A percentile compares a stretch with the other conserved stretches of the same genome.
Conservation (phyloP, 352 stramenopile genomes). For the Globisporangium nodosum region DNA sequence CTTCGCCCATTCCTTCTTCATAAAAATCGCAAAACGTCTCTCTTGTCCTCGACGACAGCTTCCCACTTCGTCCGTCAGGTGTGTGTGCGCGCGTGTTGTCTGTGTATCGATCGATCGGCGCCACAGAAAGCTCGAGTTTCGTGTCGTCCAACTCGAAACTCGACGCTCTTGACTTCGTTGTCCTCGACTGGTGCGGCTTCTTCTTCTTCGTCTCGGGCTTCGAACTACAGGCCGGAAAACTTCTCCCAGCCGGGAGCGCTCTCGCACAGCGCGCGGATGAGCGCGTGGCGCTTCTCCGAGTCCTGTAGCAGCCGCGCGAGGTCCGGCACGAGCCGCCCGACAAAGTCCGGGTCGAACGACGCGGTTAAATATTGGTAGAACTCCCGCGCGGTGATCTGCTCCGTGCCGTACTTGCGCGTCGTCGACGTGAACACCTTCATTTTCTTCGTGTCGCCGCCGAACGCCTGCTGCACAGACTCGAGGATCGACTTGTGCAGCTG, state of each 20-base stretch:
- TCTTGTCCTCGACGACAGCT: not conserved
- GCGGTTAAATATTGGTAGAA: conserved; percentile 89
- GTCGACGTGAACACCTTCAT: conserved; percentile 86
- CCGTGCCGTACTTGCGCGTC: conserved; percentile 78
- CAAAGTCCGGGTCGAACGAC: conserved; percentile 85
- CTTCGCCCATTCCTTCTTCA: not conserved
- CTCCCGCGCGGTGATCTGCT: conserved; percentile 81
- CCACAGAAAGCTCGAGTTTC: not conserved
- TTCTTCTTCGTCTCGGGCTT: not conserved
- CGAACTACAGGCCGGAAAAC: conserved; percentile 65
- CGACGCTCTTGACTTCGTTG: not conserved
- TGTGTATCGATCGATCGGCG: not conserved
- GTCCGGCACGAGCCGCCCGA: conserved; percentile 77
- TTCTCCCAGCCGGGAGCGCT: conserved; percentile 77
- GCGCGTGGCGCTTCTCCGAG: conserved; percentile 75
- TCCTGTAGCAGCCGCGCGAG: conserved; percentile 81
- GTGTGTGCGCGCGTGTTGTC: not conserved
- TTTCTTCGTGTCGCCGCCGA: conserved; percentile 70
- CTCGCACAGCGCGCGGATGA: conserved; percentile 81
- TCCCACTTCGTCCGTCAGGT: not conserved
- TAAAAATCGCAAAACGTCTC: not conserved
- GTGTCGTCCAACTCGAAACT: not conserved
- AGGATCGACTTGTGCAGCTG: conserved; percentile 83
- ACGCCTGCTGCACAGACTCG: conserved; percentile 66
- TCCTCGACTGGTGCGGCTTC: not conserved